Percentiles rank a stretch among this genome's conserved stretches.
Conservation (phyloP, 306 rosid genomes). For the Psophocarpus tetragonolobus region DNA sequence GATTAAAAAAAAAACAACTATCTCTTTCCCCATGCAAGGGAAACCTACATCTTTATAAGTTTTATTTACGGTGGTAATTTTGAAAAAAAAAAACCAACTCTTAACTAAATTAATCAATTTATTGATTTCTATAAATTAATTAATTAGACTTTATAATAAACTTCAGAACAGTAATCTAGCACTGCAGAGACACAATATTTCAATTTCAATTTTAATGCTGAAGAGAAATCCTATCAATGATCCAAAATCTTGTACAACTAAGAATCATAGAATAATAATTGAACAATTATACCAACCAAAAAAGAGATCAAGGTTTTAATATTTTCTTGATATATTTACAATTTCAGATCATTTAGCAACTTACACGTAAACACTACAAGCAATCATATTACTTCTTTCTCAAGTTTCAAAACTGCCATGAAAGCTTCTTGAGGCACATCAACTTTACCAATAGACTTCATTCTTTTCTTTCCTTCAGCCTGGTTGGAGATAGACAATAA, state of each 20-base stretch:
- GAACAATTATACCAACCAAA: constrained; percentile 23
- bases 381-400: constrained; percentile 80
- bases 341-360: constrained; percentile 31
- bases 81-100: too few species aligned
- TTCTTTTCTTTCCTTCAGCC: constrained; percentile 97
- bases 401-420: constrained; percentile 96
- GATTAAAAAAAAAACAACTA: too few species aligned
- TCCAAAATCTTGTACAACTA: constrained; percentile 10
- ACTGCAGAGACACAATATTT: too few species aligned
- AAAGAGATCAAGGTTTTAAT: constrained; percentile 22
- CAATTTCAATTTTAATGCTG: not conserved
- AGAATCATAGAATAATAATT: not conserved
- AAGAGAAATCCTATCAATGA: not conserved
- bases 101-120: too few species aligned
- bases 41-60: too few species aligned
- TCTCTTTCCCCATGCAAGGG: too few species aligned
- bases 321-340: constrained; percentile 31
- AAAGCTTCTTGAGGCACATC: constrained; percentile 98
- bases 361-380: constrained; percentile 20
- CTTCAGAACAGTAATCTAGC: too few species aligned
- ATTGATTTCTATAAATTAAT: too few species aligned
- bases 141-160: too few species aligned
- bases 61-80: too few species aligned
- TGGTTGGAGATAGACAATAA: constrained; percentile 33
- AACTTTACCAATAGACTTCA: constrained; percentile 92